A percentile compares a stretch with the other conserved stretches of the same genome.
Conservation (phyloP, 495 filamentous ascomycete species). For the Hypoxylon trugodes region DNA sequence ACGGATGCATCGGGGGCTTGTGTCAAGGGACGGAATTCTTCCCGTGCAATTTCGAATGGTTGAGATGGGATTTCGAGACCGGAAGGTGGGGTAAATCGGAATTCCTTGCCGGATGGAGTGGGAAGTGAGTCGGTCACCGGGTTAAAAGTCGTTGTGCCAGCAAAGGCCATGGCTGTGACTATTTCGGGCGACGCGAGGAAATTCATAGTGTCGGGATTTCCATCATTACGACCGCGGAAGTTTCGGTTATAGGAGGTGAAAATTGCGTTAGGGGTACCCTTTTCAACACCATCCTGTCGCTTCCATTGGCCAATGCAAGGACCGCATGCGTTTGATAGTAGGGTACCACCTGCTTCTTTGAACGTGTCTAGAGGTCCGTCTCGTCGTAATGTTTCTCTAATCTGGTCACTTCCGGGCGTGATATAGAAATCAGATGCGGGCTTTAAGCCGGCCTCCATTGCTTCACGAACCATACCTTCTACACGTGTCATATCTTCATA, state of each 20-base stretch:
- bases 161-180: constrained; percentile 94
- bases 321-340: constrained; percentile 95
- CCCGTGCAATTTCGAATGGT: constrained; percentile 84
- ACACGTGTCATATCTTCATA: constrained; percentile 98
- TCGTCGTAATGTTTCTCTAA: constrained; percentile 88
- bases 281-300: constrained; percentile 80
- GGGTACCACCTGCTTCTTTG: constrained; percentile 82
- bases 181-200: constrained; percentile 96
- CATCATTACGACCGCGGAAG: constrained; percentile 96
- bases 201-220: constrained; percentile 96
- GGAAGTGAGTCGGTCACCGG: constrained; percentile 86
- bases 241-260: constrained; percentile 98
- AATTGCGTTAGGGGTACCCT: constrained; percentile 92
- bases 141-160: constrained; percentile 94
- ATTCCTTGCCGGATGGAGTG: constrained; percentile 81
- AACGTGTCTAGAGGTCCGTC: constrained; percentile 88
- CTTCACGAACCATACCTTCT: constrained; percentile 90
- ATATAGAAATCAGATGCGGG: constrained; percentile 93
- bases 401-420: constrained; percentile 95
- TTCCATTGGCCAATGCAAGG: constrained; percentile 98
- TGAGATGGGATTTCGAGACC: constrained; percentile 78
- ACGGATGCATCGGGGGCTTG: constrained; percentile 71
- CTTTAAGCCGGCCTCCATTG: constrained; percentile 82
- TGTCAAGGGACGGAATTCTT: constrained; percentile 74
- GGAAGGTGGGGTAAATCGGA: constrained; percentile 84